Percentiles rank a stretch among this genome's conserved stretches.
These are phyloP conservation scores for Coemansia sp. DNA, from an alignment of 192 early-diverging fungal species.

Conservation along the genomic window DNA sequence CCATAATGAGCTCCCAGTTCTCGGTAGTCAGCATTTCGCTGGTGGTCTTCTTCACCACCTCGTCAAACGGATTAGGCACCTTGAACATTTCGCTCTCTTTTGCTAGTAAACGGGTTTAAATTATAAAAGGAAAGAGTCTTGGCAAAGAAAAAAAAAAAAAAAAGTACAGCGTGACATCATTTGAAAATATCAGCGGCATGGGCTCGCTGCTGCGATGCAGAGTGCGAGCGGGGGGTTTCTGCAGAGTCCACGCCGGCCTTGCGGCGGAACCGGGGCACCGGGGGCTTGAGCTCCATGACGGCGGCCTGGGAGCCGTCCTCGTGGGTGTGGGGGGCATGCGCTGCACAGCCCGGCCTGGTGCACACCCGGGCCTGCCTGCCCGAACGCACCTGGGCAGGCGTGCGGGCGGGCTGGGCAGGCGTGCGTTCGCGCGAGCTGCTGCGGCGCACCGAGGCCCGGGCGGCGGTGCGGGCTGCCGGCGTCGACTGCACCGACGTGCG, in stretches of 20 bases:
- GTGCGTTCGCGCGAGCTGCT: too few species aligned
- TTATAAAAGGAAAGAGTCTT: conserved; percentile 3
- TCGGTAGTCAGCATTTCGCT: conserved; percentile 89
- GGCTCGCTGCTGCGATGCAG: too few species aligned
- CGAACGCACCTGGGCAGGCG: conserved; percentile 41
- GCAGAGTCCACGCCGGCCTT: conserved; percentile 1
- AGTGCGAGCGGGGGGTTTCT: not conserved
- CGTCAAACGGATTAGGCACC: conserved; percentile 47
- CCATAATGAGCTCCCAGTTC: conserved; percentile 84
- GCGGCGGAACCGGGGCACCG: conserved; percentile 42
- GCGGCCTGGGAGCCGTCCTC: conserved; percentile 26
- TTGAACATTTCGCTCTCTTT: conserved; percentile 49
- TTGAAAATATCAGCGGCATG: too few species aligned
- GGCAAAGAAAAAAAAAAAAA: not conserved
- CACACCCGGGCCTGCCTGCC: conserved; percentile 36
- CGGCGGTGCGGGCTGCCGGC: conserved; percentile 3
- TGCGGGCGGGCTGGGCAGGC: conserved; percentile 19
- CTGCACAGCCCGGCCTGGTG: conserved; percentile 51
- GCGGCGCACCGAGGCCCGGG: too few species aligned
- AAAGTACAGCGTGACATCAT: not conserved
- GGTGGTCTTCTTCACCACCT: conserved; percentile 74
- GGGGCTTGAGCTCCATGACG: conserved; percentile 53
- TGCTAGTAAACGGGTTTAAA: conserved; percentile 3
- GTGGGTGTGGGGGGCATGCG: conserved; percentile 51
- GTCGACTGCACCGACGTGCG: too few species aligned